Evolutionary conservation across 345 rosid species (phyloP).

Genomic region (Geranium brycei): DNA sequence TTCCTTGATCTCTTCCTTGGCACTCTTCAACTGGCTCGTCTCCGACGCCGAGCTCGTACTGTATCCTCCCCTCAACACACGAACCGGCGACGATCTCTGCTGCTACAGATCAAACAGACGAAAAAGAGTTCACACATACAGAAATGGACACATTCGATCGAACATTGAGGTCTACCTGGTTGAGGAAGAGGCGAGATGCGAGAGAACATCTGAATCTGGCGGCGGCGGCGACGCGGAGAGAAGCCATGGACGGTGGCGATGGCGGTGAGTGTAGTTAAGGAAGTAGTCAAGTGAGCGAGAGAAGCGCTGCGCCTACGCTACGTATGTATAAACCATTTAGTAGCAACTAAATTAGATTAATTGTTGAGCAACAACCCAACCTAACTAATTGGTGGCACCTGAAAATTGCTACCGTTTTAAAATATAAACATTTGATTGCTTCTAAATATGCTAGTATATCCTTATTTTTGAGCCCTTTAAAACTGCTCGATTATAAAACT

Average conservation of each 20-base stretch:
- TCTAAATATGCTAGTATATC: too few species aligned
- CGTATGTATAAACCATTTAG: background rate
- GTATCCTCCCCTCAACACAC: conserved; percentile 19
- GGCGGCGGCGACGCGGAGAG: conserved; percentile 36
- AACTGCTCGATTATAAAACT: too few species aligned
- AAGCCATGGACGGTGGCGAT: conserved; percentile 40
- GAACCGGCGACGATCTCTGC: conserved; percentile 24
- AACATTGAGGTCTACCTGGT: conserved; percentile 27
- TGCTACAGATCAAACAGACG: conserved; percentile 8
- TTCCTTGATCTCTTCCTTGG: conserved; percentile 75
- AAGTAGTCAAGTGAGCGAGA: conserved; percentile 8
- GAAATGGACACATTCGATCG: background rate
- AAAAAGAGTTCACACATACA: background rate
- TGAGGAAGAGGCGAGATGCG: conserved; percentile 22
- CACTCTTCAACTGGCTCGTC: conserved; percentile 70
- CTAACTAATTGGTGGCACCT: too few species aligned
- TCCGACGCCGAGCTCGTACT: conserved; percentile 53
- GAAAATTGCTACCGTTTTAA: too few species aligned
- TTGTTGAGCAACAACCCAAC: too few species aligned
- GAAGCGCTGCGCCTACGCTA: background rate
- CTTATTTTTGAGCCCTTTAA: too few species aligned
- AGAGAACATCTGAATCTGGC: conserved; percentile 36
- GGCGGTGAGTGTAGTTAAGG: conserved; percentile 10
- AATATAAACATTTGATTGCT: too few species aligned
- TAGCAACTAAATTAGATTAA: background rate